These are phyloP conservation scores for Phalaenopsis aphrodite DNA, from an alignment of 106 monocot species.

Conservation along the genomic window DNA sequence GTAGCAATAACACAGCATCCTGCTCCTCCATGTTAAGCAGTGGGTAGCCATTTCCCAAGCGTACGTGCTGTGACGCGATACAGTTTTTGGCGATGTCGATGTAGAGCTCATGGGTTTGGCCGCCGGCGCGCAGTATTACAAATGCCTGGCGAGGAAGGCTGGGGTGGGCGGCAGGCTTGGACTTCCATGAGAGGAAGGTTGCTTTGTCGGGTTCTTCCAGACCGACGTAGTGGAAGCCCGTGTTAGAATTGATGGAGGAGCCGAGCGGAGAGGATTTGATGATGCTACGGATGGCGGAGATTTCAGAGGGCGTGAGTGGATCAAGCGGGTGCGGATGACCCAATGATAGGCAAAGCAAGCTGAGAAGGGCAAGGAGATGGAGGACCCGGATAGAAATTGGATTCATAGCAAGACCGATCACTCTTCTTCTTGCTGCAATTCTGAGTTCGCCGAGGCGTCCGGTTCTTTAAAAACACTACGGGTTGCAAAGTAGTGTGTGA, in stretches of 20 bases:
- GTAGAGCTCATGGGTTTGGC: slow-evolving; percentile 30
- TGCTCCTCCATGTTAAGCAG: slow-evolving; percentile 46
- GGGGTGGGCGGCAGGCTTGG: not conserved
- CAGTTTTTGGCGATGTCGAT: slow-evolving; percentile 25
- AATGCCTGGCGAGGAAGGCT: slow-evolving; percentile 34
- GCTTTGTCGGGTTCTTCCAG: slow-evolving; percentile 66
- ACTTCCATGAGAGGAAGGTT: slow-evolving; percentile 24
- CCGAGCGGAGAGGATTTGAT: slow-evolving; percentile 20
- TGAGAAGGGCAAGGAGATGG: slow-evolving; percentile 1
- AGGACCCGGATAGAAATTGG: not conserved
- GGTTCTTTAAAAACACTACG: too few species aligned
- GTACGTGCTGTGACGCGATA: slow-evolving; percentile 20
- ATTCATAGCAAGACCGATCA: not conserved
- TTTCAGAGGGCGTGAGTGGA: slow-evolving; percentile 32
- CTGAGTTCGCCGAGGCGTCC: too few species aligned
- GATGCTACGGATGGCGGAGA: slow-evolving; percentile 20
- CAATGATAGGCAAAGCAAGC: not conserved
- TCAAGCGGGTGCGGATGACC: slow-evolving; percentile 16
- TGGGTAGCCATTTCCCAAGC: slow-evolving; percentile 45
- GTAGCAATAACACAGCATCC: slow-evolving; percentile 19
- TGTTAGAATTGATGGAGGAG: slow-evolving; percentile 3
- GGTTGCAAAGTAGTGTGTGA: too few species aligned
- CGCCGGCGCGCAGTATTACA: slow-evolving; percentile 32
- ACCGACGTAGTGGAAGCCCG: slow-evolving; percentile 66
- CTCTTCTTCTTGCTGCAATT: not conserved